Percentiles rank a stretch among this genome's conserved stretches.
Conservation (phyloP, 768 basidiomycete species). For the Boletus sensibilis region DNA sequence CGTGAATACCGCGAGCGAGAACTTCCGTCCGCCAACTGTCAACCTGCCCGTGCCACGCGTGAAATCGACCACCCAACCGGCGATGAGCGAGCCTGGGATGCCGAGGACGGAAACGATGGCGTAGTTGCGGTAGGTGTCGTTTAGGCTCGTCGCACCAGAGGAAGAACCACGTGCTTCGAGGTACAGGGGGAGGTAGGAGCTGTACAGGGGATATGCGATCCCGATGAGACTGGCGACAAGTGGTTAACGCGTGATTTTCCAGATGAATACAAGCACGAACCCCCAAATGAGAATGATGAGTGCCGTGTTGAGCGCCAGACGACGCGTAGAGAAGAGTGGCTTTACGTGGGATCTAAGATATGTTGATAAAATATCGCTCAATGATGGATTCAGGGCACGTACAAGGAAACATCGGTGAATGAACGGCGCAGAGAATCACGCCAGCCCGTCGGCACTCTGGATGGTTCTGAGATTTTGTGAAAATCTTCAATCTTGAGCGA, state of each 20-base stretch:
- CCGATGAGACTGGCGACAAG: slow-evolving; percentile 41
- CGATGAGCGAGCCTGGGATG: slow-evolving; percentile 48
- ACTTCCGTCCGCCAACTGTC: slow-evolving; percentile 45
- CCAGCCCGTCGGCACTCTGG: slow-evolving; percentile 15
- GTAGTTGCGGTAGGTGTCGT: slow-evolving; percentile 47
- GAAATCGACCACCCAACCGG: slow-evolving; percentile 45
- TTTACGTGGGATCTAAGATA: slow-evolving; percentile 44
- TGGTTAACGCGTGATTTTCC: background rate
- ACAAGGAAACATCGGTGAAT: slow-evolving; percentile 43
- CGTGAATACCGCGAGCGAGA: slow-evolving; percentile 47
- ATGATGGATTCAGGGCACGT: slow-evolving; percentile 10
- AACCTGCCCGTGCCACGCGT: slow-evolving; percentile 35
- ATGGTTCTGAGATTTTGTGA: slow-evolving; percentile 26
- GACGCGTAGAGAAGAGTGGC: slow-evolving; percentile 47
- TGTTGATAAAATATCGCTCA: background rate
- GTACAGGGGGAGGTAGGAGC: slow-evolving; percentile 50
- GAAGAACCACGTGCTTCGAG: slow-evolving; percentile 36
- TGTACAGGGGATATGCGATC: slow-evolving; percentile 55
- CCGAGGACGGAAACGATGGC: slow-evolving; percentile 47
- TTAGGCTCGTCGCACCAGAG: slow-evolving; percentile 21
- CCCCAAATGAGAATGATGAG: slow-evolving; percentile 55
- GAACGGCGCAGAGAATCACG: slow-evolving; percentile 31
- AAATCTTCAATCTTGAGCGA: slow-evolving; percentile 48
- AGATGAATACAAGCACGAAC: slow-evolving; percentile 23
- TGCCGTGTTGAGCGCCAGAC: slow-evolving; percentile 44